Percentiles rank a stretch among this genome's conserved stretches.
phyloP scores from a whole-genome alignment of 2,329 filamentous ascomycete genomes.

The Talaromyces sp. region DNA sequence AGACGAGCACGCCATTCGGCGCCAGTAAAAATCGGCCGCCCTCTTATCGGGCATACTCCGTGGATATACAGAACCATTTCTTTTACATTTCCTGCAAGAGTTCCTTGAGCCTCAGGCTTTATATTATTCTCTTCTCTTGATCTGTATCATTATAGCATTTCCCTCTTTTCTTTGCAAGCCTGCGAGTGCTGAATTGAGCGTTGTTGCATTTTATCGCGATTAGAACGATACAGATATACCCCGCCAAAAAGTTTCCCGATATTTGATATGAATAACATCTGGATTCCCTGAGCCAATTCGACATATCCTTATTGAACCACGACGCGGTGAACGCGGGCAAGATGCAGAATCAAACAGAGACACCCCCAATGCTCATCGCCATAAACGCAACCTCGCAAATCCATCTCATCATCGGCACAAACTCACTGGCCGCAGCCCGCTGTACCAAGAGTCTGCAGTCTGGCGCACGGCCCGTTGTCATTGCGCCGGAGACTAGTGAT shows the following conservation, averaged over 20 bases:
- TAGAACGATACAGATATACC: not conserved
- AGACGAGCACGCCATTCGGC: constrained; percentile 3
- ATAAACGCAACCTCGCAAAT: constrained; percentile 48
- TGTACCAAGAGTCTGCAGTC: constrained; percentile 77
- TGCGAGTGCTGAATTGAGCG: not conserved
- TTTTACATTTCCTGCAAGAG: not conserved
- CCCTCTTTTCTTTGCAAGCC: not conserved
- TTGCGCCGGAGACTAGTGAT: constrained; percentile 66
- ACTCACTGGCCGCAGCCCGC: constrained; percentile 80
- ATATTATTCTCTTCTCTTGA: not conserved
- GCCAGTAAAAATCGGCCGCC: not conserved
- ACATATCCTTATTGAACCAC: not conserved
- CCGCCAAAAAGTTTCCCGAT: not conserved
- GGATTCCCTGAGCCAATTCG: not conserved
- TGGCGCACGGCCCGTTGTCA: constrained; percentile 75
- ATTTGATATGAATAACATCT: not conserved
- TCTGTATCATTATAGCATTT: not conserved
- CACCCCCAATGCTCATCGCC: constrained; percentile 40
- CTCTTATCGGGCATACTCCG: not conserved
- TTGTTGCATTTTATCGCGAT: not conserved
- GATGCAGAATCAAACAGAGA: not conserved
- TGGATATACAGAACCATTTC: not conserved
- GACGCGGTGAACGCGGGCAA: not conserved
- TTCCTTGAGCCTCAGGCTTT: not conserved
- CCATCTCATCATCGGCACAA: constrained; percentile 83